Conservation (phyloP, 2,329 filamentous ascomycete species). For the Fusarium sp. region DNA sequence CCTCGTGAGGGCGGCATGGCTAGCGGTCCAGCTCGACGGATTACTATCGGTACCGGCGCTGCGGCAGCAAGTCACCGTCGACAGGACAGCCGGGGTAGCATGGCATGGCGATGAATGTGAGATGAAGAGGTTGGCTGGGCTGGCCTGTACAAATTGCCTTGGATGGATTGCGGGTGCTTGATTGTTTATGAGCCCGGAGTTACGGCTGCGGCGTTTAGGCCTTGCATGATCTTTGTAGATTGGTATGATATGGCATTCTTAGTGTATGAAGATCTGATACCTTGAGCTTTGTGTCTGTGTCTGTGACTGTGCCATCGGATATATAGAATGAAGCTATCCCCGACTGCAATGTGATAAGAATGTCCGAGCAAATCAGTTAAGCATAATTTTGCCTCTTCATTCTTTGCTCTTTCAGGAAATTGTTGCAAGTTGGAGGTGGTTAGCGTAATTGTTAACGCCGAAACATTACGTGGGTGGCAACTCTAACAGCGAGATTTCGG, state of each 20-base stretch:
- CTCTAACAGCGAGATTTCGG: constrained; percentile 21
- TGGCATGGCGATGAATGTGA: constrained; percentile 50
- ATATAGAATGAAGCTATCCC: background rate
- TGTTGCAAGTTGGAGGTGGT: background rate
- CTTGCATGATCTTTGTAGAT: constrained; percentile 41
- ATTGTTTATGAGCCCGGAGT: constrained; percentile 47
- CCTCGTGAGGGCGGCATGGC: constrained; percentile 43
- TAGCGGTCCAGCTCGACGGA: constrained; percentile 52
- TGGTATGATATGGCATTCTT: constrained; percentile 36
- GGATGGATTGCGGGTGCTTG: constrained; percentile 36
- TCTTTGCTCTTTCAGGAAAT: background rate
- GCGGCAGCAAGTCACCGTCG: constrained; percentile 48
- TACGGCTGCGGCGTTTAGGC: constrained; percentile 43
- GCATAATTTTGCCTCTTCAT: background rate
- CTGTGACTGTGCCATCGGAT: background rate
- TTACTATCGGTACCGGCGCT: constrained; percentile 56
- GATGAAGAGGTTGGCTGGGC: background rate
- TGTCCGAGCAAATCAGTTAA: background rate
- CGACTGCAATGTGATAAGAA: background rate
- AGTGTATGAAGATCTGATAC: constrained; percentile 31
- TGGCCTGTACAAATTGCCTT: constrained; percentile 37
- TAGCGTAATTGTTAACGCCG: constrained; percentile 20
- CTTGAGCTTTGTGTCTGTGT: background rate
- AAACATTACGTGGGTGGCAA: constrained; percentile 8
- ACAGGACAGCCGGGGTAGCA: constrained; percentile 51